Percentiles rank a stretch among this genome's conserved stretches.
Evolutionary conservation across 768 basidiomycete genomes (phyloP).

Genomic region (Mycena haematopus): DNA sequence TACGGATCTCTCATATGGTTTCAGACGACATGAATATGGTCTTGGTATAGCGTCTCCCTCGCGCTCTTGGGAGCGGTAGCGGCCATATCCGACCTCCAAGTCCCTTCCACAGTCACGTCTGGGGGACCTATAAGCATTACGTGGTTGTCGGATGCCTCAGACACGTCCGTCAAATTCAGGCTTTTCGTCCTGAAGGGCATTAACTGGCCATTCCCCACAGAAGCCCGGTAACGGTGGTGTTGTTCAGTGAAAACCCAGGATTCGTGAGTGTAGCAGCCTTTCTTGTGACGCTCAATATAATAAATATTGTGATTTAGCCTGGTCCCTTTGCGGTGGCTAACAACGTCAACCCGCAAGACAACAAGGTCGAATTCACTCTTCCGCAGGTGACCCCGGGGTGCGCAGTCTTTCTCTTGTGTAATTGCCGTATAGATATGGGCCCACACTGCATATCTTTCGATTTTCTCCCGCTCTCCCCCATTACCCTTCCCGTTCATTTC

Average conservation of each 20-base stretch:
- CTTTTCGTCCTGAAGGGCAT: background rate
- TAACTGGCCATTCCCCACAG: background rate
- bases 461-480: no score
- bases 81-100: slow-evolving; percentile 19
- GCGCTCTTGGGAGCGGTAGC: slow-evolving; percentile 2
- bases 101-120: background rate
- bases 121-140: slow-evolving; percentile 1
- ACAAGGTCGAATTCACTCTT: background rate
- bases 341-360: slow-evolving; percentile 14
- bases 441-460: background rate
- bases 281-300: background rate
- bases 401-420: background rate
- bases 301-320: background rate
- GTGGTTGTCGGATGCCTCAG: slow-evolving; percentile 12
- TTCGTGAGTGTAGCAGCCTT: background rate
- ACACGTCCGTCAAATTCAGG: background rate
- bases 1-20: background rate
- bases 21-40: background rate
- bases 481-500: background rate
- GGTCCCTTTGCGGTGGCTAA: slow-evolving; percentile 4
- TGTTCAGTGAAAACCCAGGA: background rate
- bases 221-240: background rate
- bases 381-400: slow-evolving; percentile 10
- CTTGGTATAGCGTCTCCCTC: slow-evolving; percentile 1
- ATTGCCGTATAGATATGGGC: no score